Conservation (phyloP, 345 rosid species). For the Cardamine chenopodiifolia region DNA sequence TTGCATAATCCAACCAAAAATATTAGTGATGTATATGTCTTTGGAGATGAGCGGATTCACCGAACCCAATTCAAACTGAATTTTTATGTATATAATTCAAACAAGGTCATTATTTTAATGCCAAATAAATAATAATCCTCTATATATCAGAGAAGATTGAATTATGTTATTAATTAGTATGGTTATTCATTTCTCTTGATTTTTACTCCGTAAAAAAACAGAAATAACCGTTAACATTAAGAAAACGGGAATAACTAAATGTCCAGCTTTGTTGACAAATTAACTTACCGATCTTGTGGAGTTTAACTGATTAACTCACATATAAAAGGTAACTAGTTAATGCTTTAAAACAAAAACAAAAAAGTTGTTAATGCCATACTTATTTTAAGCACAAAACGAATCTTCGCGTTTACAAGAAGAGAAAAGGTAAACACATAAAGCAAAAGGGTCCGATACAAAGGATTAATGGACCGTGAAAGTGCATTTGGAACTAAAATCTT, state of each 20-base stretch:
- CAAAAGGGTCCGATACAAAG: constrained; percentile 29
- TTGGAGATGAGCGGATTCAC: no score
- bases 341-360: no score
- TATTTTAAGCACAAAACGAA: constrained; percentile 18
- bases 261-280: background rate
- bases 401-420: constrained; percentile 19
- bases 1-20: no score
- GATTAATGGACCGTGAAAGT: background rate
- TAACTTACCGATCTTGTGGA: background rate
- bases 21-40: no score
- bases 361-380: background rate
- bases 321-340: background rate
- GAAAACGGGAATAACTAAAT: background rate
- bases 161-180: background rate
- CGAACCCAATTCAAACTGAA: background rate
- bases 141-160: background rate
- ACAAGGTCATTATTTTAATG: background rate
- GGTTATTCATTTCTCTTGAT: background rate
- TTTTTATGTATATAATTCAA: no score
- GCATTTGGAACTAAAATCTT: background rate
- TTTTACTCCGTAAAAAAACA: background rate
- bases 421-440: constrained; percentile 2
- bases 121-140: background rate
- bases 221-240: background rate
- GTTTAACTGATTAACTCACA: background rate